Evolutionary conservation across 345 rosid species (phyloP).

Genomic region (Kandelia obovata): DNA sequence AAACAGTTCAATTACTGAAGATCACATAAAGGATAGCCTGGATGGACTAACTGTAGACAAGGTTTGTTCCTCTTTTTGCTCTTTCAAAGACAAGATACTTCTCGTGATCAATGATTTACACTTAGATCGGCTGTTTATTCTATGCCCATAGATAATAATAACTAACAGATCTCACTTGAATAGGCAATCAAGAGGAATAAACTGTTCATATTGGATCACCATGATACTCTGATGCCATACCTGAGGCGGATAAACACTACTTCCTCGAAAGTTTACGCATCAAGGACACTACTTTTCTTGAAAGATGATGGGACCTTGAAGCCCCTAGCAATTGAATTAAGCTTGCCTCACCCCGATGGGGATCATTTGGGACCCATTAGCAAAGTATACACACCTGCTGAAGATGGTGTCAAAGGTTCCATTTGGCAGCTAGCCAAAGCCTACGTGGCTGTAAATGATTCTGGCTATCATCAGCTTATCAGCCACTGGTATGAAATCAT

Average conservation of each 20-base stretch:
- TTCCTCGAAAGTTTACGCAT: constrained; percentile 57
- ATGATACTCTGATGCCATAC: constrained; percentile 76
- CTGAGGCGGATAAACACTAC: constrained; percentile 63
- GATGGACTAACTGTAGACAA: constrained; percentile 23
- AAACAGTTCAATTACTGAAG: constrained; percentile 29
- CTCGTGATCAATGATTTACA: not conserved
- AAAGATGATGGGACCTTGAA: constrained; percentile 73
- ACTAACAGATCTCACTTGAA: not conserved
- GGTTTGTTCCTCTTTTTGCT: constrained; percentile 14
- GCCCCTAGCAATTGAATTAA: constrained; percentile 79
- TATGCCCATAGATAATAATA: not conserved
- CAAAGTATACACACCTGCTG: constrained; percentile 70
- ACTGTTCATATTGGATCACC: constrained; percentile 78
- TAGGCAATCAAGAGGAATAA: constrained; percentile 60
- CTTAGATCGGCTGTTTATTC: not conserved
- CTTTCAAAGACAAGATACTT: not conserved
- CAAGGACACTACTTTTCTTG: constrained; percentile 74
- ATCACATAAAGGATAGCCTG: constrained; percentile 24
- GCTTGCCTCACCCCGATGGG: constrained; percentile 68
- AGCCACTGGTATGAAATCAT: constrained; percentile 68
- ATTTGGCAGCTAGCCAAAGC: constrained; percentile 91
- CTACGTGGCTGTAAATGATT: constrained; percentile 77
- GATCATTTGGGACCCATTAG: constrained; percentile 57
- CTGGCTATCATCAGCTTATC: constrained; percentile 84
- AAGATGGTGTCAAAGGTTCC: constrained; percentile 54